These are phyloP conservation scores for Podospora appendiculata DNA, from an alignment of 495 filamentous ascomycete species.

Conservation along the genomic window DNA sequence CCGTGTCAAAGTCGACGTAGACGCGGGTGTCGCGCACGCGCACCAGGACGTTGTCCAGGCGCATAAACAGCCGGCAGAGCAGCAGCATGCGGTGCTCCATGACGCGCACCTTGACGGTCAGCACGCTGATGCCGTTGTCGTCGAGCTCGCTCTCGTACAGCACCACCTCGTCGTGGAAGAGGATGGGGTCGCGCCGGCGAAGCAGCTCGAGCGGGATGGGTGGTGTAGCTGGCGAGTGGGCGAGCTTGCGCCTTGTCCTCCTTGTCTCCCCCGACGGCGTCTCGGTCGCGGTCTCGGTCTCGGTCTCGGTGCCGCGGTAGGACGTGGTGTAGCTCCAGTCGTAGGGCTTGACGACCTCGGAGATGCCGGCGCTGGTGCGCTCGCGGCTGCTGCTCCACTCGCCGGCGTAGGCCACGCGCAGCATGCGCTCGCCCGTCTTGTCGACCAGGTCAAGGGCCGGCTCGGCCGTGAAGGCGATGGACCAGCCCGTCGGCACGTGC, in stretches of 20 bases:
- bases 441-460: conserved; percentile 85
- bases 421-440: conserved; percentile 82
- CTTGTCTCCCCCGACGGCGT: neutral
- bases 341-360: conserved; percentile 88
- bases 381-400: conserved; percentile 86
- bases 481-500: conserved; percentile 63
- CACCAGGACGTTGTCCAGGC: conserved; percentile 81
- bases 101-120: conserved; percentile 83
- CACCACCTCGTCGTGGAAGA: conserved; percentile 90
- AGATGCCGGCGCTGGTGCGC: conserved; percentile 78
- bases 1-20: conserved; percentile 80
- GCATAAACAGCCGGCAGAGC: conserved; percentile 83
- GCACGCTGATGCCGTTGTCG: conserved; percentile 87
- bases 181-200: conserved; percentile 74
- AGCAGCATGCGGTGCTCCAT: conserved; percentile 83
- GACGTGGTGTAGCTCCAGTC: conserved; percentile 95
- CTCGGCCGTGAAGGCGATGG: conserved; percentile 70
- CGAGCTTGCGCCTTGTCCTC: too few relatives aligned
- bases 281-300: neutral
- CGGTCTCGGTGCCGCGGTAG: conserved; percentile 60
- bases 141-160: conserved; percentile 97
- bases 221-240: neutral
- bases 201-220: conserved; percentile 76
- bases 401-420: conserved; percentile 85
- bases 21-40: conserved; percentile 83